Evolutionary conservation across 2,329 filamentous ascomycete genomes (phyloP), one percentile per base, ranked within the genome.

Genomic region (Nemania sp.): DNA sequence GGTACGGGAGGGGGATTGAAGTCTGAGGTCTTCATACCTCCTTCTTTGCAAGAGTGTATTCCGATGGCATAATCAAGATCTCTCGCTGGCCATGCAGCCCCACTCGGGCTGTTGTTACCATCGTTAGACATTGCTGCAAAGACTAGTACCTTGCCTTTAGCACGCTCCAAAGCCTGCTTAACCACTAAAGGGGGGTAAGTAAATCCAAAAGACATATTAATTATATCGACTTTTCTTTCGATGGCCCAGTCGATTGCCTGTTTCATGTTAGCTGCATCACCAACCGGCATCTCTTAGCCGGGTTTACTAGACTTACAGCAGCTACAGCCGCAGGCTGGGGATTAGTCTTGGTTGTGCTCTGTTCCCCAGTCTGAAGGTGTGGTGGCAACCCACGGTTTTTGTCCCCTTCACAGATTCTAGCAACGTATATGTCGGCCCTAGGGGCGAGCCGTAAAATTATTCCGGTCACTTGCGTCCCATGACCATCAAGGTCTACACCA

Each of bases 371-470:
- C 29, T 63, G 51, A 10, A 38, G 53, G 8, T 63, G 41, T 20
- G 41, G 35, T 27, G 61, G 35, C 38, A 63, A n/a, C 18, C 62
- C 62, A 29, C 45, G 45, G 22, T 59, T 41, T n/a, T 13, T 32
- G 15, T 64, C 54, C 20, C 41, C 62, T 13, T 41, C 20, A 13
- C 54, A 64, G 20, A 64, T 59, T 29, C 62, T 32, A 18, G 54
- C 62, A 32, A 64, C 47, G 27, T 52, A 41, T 8, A 64, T 15
- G 4, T 64, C 29, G 24, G 62, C 53, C 29, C 35, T 43, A 4
- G 62, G 62, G 13, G 54, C 62, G 4, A 64, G 54, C 20, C 45
- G 54, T 18, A 64, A 22, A 22, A 64, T 59, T 10, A 64, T 64
- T 15, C 54, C 54, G 13, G 43, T 18, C 3, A 59, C 62, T 18